These are phyloP conservation scores for Letharia lupina DNA, from an alignment of 495 filamentous ascomycete genomes.

Conservation along the genomic window DNA sequence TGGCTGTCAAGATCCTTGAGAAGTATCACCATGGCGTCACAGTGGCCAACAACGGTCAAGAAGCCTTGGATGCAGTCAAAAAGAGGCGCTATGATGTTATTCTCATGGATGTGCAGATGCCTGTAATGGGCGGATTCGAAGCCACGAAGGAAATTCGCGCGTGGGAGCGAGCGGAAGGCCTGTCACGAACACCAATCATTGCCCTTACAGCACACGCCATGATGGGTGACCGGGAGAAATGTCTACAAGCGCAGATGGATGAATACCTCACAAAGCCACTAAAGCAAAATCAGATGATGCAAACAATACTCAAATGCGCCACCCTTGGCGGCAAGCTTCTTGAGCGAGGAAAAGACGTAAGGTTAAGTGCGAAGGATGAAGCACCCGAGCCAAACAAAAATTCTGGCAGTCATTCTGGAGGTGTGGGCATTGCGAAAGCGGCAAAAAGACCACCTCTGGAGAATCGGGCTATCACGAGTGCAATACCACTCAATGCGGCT, in stretches of 20 bases:
- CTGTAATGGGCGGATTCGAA: constrained; percentile 98
- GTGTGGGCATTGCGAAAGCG: constrained; percentile 10
- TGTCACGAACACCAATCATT: constrained; percentile 87
- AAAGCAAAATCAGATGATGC: constrained; percentile 96
- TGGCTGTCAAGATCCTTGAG: constrained; percentile 94
- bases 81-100: constrained; percentile 77
- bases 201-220: constrained; percentile 97
- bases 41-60: constrained; percentile 89
- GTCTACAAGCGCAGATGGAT: constrained; percentile 97
- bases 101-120: constrained; percentile 99
- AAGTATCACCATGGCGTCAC: constrained; percentile 97
- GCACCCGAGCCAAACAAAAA: constrained; percentile 28
- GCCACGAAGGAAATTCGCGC: constrained; percentile 95
- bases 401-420: constrained; percentile 12
- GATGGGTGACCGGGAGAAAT: constrained; percentile 97
- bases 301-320: constrained; percentile 93
- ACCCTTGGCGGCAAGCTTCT: constrained; percentile 85
- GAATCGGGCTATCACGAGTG: constrained; percentile 53
- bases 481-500: constrained; percentile 41
- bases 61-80: constrained; percentile 84
- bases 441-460: constrained; percentile 41
- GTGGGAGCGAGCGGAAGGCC: constrained; percentile 70
- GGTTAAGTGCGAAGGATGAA: constrained; percentile 48
- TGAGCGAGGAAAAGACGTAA: constrained; percentile 57
- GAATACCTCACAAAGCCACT: constrained; percentile 98